Base-by-base conservation (phyloP, 1,139 yeast species). In the Lodderomyces metapsilosis region DNA sequence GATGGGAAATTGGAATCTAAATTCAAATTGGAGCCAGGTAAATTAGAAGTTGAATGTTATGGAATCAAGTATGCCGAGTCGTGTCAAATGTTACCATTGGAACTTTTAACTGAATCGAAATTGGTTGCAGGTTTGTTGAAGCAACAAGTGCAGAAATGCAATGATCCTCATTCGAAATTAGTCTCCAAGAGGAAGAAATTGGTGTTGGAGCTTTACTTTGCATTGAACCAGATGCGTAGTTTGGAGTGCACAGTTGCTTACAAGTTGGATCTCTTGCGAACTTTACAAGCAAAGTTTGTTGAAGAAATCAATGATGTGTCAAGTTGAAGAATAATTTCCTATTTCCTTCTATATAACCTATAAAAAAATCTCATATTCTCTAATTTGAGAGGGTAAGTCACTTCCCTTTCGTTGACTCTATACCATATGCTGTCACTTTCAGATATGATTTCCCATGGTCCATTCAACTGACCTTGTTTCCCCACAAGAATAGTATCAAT, bases 331-430 rank as follows among this genome's bases (percentile, higher is more conserved):
- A n/a, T n/a, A n/a, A n/a, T n/a, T n/a, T 8, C 24, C 27, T 54
- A 66, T 50, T 57, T 70, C 62, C 79, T 80, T 52, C 76, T 67
- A 61, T 87, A 88, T 38, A 88, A 65, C 51, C 95, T 73, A 60
- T 82, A 82, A 59, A 88, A 88, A 58, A 85, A 86, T 46, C 96
- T 73, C 96, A 88, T 88, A 58, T 85, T 88, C 56, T 88, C 96
- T 45, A 88, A 63, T 52, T 86, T 85, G 66, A 87, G 65, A 1
- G 84, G 82, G 54, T 87, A 88, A 5, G 71, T 64, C 3, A 83
- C 64, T n/a, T 72, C 74, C 11, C 66, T 66, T 18, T 74, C 78
- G 39, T 69, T 65, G 16, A 83, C 66, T 52, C 96, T 70, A 62
- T 82, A 88, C 96, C 96, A 88, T 48, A 84, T 76, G 44, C 94